phyloP scores from a whole-genome alignment of 495 filamentous ascomycete species.

The Xylaria scruposa region DNA sequence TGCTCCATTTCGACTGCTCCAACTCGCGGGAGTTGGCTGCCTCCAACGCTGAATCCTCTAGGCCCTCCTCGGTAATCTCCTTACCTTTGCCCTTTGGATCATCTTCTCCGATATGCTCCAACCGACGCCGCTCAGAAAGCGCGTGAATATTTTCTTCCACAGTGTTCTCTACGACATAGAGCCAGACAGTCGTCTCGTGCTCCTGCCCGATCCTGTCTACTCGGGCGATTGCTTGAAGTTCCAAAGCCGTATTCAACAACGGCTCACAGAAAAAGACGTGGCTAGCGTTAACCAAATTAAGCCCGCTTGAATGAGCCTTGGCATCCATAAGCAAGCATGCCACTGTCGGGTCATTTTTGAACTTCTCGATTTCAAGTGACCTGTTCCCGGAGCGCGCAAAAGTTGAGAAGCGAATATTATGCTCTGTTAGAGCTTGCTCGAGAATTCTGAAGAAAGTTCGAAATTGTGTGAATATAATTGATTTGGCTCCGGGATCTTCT shows the following conservation, averaged over 20 bases:
- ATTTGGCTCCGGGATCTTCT: conserved; percentile 86
- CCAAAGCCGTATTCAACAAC: conserved; percentile 87
- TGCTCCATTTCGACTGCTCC: conserved; percentile 66
- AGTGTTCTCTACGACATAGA: conserved; percentile 87
- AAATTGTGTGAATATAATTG: conserved; percentile 89
- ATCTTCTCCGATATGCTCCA: conserved; percentile 71
- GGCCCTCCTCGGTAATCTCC: conserved; percentile 38
- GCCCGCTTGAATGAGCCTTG: conserved; percentile 81
- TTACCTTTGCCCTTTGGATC: conserved; percentile 42
- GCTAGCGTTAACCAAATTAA: conserved; percentile 90
- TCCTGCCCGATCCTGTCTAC: conserved; percentile 94
- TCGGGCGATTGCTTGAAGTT: conserved; percentile 91
- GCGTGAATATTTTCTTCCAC: conserved; percentile 91
- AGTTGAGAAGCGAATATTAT: conserved; percentile 72
- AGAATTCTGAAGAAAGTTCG: conserved; percentile 80
- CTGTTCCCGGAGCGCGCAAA: conserved; percentile 60
- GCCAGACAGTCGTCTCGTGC: conserved; percentile 89
- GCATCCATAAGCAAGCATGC: conserved; percentile 92
- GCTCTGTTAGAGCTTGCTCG: conserved; percentile 65
- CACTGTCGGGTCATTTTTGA: conserved; percentile 74
- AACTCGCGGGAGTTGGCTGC: conserved; percentile 83
- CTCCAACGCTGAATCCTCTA: conserved; percentile 28
- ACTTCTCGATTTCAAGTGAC: conserved; percentile 67
- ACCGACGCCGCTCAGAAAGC: conserved; percentile 76
- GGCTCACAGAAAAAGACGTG: conserved; percentile 96